Percentiles rank a stretch among this genome's conserved stretches.
Evolutionary conservation across 768 basidiomycete species (phyloP).

Genomic region (Lactarius trivialis): DNA sequence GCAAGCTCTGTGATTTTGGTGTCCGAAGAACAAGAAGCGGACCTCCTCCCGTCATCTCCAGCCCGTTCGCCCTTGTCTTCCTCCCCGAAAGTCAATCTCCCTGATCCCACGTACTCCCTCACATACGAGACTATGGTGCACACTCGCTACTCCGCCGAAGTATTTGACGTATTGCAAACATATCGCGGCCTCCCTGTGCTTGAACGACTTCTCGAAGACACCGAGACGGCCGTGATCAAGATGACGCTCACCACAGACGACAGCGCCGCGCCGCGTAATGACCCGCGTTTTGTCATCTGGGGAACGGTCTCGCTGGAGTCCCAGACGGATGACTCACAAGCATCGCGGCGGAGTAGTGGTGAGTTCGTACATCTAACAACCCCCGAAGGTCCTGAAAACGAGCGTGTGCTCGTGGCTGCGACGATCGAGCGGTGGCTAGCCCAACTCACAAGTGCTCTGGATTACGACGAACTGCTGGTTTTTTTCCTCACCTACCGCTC

Average conservation of each 20-base stretch:
- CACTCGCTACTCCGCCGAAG: conserved; percentile 63
- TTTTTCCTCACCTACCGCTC: conserved; percentile 92
- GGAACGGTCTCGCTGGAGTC: conserved; percentile 46
- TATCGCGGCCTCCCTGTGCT: conserved; percentile 71
- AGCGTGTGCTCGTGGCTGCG: conserved; percentile 69
- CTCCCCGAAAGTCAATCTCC: conserved; percentile 16
- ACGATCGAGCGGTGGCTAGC: conserved; percentile 93
- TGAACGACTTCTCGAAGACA: conserved; percentile 54
- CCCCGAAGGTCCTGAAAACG: conserved; percentile 31
- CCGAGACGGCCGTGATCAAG: conserved; percentile 63
- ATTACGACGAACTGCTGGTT: conserved; percentile 80
- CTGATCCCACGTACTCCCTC: conserved; percentile 28
- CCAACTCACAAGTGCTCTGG: conserved; percentile 78
- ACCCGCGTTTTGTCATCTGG: conserved; percentile 91
- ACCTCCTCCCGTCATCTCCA: neutral
- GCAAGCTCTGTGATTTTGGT: conserved; percentile 6
- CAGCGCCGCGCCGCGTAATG: conserved; percentile 69
- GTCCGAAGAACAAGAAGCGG: conserved; percentile 14
- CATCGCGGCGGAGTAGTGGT: conserved; percentile 21
- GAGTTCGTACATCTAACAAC: conserved; percentile 15
- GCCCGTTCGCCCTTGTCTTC: conserved; percentile 13
- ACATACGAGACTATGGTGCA: conserved; percentile 47
- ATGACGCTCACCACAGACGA: conserved; percentile 62
- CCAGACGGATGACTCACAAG: conserved; percentile 19
- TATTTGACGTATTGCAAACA: conserved; percentile 77